Percentiles rank a stretch among this genome's conserved stretches.
These are phyloP conservation scores for Acrasis kona DNA, from an alignment of 78 protist species.

Conservation along the genomic window DNA sequence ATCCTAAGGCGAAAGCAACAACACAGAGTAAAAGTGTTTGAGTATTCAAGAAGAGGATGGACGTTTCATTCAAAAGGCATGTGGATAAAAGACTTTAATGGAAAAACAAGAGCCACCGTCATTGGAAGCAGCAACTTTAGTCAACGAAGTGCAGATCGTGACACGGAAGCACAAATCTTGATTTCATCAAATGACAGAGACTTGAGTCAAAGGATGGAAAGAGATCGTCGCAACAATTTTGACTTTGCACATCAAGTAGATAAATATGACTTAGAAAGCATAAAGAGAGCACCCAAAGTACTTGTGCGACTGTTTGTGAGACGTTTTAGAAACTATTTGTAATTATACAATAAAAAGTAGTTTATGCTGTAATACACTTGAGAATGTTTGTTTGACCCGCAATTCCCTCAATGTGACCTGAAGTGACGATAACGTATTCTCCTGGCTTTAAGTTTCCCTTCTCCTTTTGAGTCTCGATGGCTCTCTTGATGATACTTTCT, in stretches of 20 bases:
- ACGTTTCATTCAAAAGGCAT: slow-evolving; percentile 1
- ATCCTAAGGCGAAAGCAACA: no score
- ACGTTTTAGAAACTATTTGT: no score
- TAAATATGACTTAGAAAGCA: no score
- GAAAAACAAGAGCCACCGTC: slow-evolving; percentile 3
- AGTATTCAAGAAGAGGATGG: slow-evolving; percentile 2
- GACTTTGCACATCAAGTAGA: no score
- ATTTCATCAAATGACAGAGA: no score
- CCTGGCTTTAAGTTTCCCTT: not conserved
- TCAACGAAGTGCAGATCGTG: not conserved
- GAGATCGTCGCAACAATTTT: no score
- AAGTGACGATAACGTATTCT: slow-evolving; percentile 3
- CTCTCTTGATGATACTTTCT: not conserved
- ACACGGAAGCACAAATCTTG: not conserved
- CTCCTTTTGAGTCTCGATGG: not conserved
- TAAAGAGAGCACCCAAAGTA: no score
- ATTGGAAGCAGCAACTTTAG: slow-evolving; percentile 6
- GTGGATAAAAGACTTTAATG: no score
- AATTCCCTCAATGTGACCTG: slow-evolving; percentile 7
- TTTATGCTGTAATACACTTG: no score
- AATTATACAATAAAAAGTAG: no score
- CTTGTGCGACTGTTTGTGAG: no score
- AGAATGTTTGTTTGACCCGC: not conserved
- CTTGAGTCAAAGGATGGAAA: no score
- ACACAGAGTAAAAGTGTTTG: not conserved